These are phyloP conservation scores for Ascomycota sp. DNA, from an alignment of 2,329 filamentous ascomycete genomes.

Conservation along the genomic window DNA sequence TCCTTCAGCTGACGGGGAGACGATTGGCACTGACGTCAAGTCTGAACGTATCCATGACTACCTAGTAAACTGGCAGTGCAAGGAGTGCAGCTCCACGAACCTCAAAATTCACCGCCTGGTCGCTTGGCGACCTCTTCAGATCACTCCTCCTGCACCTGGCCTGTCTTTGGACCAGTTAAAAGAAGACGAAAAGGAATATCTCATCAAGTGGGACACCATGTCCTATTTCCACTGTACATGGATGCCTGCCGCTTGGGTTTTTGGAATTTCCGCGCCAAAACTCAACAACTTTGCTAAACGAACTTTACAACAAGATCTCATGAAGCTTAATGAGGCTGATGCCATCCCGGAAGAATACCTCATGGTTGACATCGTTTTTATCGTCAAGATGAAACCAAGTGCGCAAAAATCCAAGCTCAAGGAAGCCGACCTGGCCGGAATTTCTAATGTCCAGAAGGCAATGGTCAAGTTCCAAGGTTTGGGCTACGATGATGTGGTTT, in stretches of 20 bases:
- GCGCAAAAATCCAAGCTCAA: constrained; percentile 35
- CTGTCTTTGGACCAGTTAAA: constrained; percentile 22
- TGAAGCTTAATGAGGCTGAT: constrained; percentile 50
- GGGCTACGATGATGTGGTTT: constrained; percentile 74
- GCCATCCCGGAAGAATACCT: constrained; percentile 79
- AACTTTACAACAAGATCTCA: constrained; percentile 32
- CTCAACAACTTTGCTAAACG: constrained; percentile 58
- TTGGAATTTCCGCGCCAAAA: constrained; percentile 46
- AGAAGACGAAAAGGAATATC: constrained; percentile 65
- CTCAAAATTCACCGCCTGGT: constrained; percentile 59
- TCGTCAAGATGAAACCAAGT: constrained; percentile 36
- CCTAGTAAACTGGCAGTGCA: constrained; percentile 55
- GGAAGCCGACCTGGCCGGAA: constrained; percentile 48
- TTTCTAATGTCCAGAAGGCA: constrained; percentile 51
- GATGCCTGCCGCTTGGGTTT: constrained; percentile 82
- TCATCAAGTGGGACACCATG: constrained; percentile 66
- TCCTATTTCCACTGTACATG: constrained; percentile 73
- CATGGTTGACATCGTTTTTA: constrained; percentile 72
- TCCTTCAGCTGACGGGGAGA: constrained; percentile 22
- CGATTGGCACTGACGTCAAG: constrained; percentile 13
- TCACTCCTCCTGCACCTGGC: constrained; percentile 14
- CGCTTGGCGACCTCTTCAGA: constrained; percentile 56
- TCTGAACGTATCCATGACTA: constrained; percentile 50
- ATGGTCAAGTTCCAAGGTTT: constrained; percentile 87
- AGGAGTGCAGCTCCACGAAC: constrained; percentile 45